Conservation (phyloP, 2,329 filamentous ascomycete species). For the Xylariaceae sp. region DNA sequence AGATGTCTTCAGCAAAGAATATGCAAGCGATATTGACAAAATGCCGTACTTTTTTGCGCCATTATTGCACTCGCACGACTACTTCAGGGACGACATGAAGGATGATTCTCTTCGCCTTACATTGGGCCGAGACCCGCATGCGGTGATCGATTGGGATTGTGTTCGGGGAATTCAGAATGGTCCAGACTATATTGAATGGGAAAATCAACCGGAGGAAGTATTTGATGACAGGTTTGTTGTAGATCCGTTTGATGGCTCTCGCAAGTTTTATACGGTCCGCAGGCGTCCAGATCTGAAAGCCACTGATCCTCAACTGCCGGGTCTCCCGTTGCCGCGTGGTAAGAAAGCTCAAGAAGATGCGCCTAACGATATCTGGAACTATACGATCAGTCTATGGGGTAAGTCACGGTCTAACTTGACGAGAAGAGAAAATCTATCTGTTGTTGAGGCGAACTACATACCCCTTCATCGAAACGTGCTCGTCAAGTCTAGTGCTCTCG, state of each 20-base stretch:
- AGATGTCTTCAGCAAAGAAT: conserved; percentile 87
- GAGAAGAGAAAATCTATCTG: conserved; percentile 69
- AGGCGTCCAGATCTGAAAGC: conserved; percentile 56
- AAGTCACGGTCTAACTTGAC: conserved; percentile 48
- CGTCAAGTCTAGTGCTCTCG: conserved; percentile 57
- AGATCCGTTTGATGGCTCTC: conserved; percentile 58
- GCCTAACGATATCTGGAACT: conserved; percentile 66
- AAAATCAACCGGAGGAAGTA: conserved; percentile 43
- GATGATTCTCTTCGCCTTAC: conserved; percentile 21
- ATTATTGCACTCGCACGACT: conserved; percentile 26
- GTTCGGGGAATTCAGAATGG: conserved; percentile 38
- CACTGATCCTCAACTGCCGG: conserved; percentile 58
- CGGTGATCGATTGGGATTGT: conserved; percentile 58
- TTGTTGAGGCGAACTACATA: conserved; percentile 69
- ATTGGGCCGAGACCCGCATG: conserved; percentile 18
- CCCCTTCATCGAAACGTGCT: conserved; percentile 78
- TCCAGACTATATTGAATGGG: conserved; percentile 35
- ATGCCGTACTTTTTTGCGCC: conserved; percentile 85
- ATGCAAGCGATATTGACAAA: conserved; percentile 54
- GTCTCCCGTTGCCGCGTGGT: conserved; percentile 41
- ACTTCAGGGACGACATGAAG: conserved; percentile 1
- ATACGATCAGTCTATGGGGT: conserved; percentile 70
- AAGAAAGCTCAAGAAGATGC: conserved; percentile 36
- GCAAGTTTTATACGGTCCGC: conserved; percentile 52
- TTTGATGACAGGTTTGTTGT: conserved; percentile 50